phyloP scores from a whole-genome alignment of 768 basidiomycete genomes.

The Calocybe indica region DNA sequence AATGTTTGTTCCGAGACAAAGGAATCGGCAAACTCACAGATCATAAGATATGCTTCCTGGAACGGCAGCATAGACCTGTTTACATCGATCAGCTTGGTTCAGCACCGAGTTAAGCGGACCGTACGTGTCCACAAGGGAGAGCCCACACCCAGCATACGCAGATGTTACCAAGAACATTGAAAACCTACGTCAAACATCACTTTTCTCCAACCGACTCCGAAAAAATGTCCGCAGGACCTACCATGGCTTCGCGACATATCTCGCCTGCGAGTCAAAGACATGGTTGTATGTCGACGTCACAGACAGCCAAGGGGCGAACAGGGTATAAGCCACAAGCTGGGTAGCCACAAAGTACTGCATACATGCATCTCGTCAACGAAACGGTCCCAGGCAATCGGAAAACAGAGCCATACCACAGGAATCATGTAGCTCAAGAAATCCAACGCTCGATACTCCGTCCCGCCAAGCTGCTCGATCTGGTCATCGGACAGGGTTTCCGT shows the following conservation, averaged over 20 bases:
- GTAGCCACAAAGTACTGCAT: constrained; percentile 58
- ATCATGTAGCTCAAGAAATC: constrained; percentile 44
- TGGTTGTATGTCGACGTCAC: constrained; percentile 38
- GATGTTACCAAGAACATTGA: constrained; percentile 38
- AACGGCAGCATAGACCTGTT: constrained; percentile 65
- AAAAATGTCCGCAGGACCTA: constrained; percentile 16
- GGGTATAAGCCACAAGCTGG: constrained; percentile 49
- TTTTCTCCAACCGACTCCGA: background rate
- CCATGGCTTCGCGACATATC: constrained; percentile 53
- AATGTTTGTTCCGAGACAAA: background rate
- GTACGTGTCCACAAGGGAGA: constrained; percentile 58
- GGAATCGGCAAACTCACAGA: constrained; percentile 25
- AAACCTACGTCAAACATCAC: constrained; percentile 25
- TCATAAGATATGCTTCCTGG: constrained; percentile 59
- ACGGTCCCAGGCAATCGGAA: background rate
- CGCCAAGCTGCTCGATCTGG: constrained; percentile 68
- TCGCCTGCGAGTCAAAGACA: constrained; percentile 42
- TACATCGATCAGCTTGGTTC: background rate
- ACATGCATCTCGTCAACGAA: constrained; percentile 9
- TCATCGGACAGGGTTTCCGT: constrained; percentile 54
- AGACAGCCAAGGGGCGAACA: constrained; percentile 60
- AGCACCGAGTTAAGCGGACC: constrained; percentile 6
- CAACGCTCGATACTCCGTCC: constrained; percentile 69
- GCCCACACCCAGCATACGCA: constrained; percentile 64
- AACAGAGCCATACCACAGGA: constrained; percentile 29